These are phyloP conservation scores for Daldinia decipiens DNA, from an alignment of 495 filamentous ascomycete genomes.

Conservation along the genomic window DNA sequence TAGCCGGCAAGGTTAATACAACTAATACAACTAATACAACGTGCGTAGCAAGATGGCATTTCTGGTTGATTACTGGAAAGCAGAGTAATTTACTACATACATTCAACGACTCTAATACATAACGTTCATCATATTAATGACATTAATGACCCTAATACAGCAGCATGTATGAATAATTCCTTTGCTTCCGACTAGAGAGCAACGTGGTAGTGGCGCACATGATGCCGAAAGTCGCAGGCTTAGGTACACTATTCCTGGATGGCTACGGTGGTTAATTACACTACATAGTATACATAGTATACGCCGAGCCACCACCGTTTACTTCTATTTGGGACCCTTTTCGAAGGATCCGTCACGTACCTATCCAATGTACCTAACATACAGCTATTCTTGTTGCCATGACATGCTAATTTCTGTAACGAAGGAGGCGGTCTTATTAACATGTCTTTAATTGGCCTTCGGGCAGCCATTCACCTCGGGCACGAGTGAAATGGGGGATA, in stretches of 20 bases:
- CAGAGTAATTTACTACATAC: conserved; percentile 42
- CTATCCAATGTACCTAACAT: background rate
- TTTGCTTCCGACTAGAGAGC: conserved; percentile 29
- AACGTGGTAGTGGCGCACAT: conserved; percentile 16
- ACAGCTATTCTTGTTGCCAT: conserved; percentile 13
- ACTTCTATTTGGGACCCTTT: background rate
- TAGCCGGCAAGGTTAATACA: conserved; percentile 29
- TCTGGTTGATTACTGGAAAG: conserved; percentile 35
- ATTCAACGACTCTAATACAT: background rate
- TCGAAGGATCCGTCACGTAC: conserved; percentile 26
- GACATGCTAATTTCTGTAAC: conserved; percentile 35
- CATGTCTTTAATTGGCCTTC: conserved; percentile 9
- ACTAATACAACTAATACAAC: background rate
- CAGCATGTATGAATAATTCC: conserved; percentile 29
- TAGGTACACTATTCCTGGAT: conserved; percentile 21
- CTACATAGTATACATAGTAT: background rate
- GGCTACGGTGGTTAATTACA: conserved; percentile 30
- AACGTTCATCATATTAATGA: background rate
- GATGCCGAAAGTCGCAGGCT: conserved; percentile 32
- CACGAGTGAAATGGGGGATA: conserved; percentile 34
- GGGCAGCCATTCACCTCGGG: conserved; percentile 42
- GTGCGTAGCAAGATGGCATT: conserved; percentile 17
- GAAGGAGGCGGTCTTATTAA: conserved; percentile 28
- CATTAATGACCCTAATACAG: conserved; percentile 21
- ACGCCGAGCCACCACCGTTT: conserved; percentile 30